Percentiles rank a stretch among this genome's conserved stretches.
phyloP scores from a whole-genome alignment of 352 stramenopile genomes.

The Phytophthora podocarpi region DNA sequence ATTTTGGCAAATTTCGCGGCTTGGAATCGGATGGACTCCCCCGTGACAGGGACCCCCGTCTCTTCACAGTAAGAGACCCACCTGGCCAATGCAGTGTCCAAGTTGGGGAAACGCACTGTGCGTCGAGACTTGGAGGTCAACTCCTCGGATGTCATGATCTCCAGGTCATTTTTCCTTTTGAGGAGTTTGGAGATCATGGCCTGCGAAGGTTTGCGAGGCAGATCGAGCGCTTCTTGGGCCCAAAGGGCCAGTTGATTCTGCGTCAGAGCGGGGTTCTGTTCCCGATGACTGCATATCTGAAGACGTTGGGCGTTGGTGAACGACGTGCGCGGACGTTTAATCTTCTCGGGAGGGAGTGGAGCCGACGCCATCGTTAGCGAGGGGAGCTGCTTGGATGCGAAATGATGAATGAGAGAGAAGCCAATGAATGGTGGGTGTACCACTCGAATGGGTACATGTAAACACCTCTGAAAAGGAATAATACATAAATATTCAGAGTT shows the following conservation, averaged over 20 bases:
- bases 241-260: conserved; percentile 29
- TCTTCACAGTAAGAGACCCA: conserved; percentile 41
- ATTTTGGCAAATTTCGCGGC: conserved; percentile 25
- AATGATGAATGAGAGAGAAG: conserved; percentile 13
- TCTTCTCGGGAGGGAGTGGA: not conserved
- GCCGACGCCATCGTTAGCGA: conserved; percentile 16
- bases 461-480: conserved; percentile 2
- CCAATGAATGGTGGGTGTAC: not conserved
- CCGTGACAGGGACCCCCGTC: conserved; percentile 25
- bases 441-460: not conserved
- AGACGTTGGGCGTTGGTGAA: conserved; percentile 42
- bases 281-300: conserved; percentile 29
- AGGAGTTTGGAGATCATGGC: conserved; percentile 43
- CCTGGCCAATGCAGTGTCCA: conserved; percentile 29
- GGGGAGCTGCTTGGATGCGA: not conserved
- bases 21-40: conserved; percentile 29
- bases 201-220: conserved; percentile 36
- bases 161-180: conserved; percentile 32
- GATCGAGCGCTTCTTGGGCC: conserved; percentile 21
- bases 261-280: conserved; percentile 28
- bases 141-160: conserved; percentile 29
- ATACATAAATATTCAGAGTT: too few relatives aligned
- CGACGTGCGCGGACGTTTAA: conserved; percentile 9
- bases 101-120: conserved; percentile 27
- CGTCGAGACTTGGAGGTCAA: conserved; percentile 30